phyloP scores from a whole-genome alignment of 2,329 filamentous ascomycete genomes.

The Calonectria leucothoes region DNA sequence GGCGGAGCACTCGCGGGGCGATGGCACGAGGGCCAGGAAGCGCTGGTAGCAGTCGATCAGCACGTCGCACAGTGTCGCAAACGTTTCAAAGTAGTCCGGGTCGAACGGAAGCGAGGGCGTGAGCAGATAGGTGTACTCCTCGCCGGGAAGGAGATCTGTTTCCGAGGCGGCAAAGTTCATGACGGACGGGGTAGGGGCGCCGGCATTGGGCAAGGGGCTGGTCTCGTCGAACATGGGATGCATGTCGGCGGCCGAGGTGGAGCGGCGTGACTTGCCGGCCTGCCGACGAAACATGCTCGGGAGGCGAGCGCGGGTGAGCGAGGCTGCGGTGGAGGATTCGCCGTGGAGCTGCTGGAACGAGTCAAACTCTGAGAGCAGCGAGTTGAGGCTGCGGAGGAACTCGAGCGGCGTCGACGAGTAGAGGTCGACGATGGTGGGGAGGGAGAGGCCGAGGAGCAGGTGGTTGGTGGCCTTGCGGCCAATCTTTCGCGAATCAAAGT shows the following conservation, averaged over 20 bases:
- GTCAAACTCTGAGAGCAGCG: slow-evolving; percentile 91
- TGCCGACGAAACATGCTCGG: slow-evolving; percentile 85
- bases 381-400: slow-evolving; percentile 87
- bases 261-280: slow-evolving; percentile 67
- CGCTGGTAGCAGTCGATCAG: slow-evolving; percentile 91
- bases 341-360: slow-evolving; percentile 90
- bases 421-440: slow-evolving; percentile 90
- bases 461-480: slow-evolving; percentile 93
- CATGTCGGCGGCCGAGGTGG: slow-evolving; percentile 60
- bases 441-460: slow-evolving; percentile 89
- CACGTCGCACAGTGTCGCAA: slow-evolving; percentile 94
- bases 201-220: slow-evolving; percentile 40
- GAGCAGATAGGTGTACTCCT: slow-evolving; percentile 88
- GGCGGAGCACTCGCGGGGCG: slow-evolving; percentile 77
- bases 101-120: slow-evolving; percentile 96
- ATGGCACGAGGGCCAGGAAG: slow-evolving; percentile 80
- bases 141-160: slow-evolving; percentile 79
- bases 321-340: slow-evolving; percentile 77
- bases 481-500: slow-evolving; percentile 85
- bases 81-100: slow-evolving; percentile 96
- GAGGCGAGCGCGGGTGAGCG: slow-evolving; percentile 81
- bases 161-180: slow-evolving; percentile 70
- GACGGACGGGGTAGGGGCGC: slow-evolving; percentile 53
- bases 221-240: slow-evolving; percentile 46
- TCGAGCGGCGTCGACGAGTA: slow-evolving; percentile 83